Base-by-base conservation (phyloP, 129 eudicot genomes). In the Sambucus nigra region DNA sequence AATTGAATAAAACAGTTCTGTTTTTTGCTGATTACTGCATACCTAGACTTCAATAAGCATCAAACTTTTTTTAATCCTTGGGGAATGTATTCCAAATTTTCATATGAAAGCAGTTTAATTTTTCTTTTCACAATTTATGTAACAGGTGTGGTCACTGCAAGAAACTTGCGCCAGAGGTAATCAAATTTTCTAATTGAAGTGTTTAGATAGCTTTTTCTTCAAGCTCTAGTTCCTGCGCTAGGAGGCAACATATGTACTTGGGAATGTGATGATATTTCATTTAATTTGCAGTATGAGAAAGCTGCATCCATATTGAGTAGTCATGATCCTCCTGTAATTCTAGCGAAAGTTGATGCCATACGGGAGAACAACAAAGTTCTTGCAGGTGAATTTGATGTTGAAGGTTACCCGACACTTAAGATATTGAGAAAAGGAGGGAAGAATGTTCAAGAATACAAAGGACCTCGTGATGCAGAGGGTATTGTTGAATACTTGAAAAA, bases 111-210 rank as follows among this genome's bases (percentile, higher is more conserved):
- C n/a, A n/a, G 13, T 35, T 1, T 35, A 3, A 35, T 35, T 1
- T 35, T 15, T 8, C 42, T 2, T 35, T 35, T 12, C 13, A n/a
- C n/a, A n/a, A 35, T 35, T 35, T 3, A 1, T 39, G 47, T 69
- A 21, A 53, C 78, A 91, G 98, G 98, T 81, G 98, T 67, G 95
- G 98, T 16, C 95, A 81, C 69, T 91, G 94, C 73, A 81, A 81
- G 76, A 68, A 81, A 53, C 95, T 91, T 56, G 77, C 77, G 53
- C 95, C 98, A 8, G 88, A 91, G 94, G 98, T 84, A 56, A 33
- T 3, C 1, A 19, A 9, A 4, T 42, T 24, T 2, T 19, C 26
- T 60, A 22, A 47, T 7, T 26, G 1, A 29, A 4, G 35, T 50
- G 16, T 47, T 17, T 39, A 3, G 27, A 38, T 5, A 25, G 15